phyloP scores from a whole-genome alignment of 192 early-diverging fungal genomes.

The Coemansia reversa region DNA sequence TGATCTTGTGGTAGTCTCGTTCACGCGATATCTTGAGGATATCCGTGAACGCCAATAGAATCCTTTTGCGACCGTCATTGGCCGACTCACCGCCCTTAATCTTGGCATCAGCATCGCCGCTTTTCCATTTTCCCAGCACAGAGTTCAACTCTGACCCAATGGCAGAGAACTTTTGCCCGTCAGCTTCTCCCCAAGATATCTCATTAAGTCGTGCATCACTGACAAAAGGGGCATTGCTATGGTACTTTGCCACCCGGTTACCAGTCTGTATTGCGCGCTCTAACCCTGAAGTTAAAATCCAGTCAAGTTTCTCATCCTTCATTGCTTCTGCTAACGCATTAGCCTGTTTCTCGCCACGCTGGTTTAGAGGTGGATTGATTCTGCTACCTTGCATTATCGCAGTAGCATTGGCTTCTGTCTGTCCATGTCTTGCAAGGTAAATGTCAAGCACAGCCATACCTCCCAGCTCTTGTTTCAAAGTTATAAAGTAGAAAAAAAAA shows the following conservation, averaged over 20 bases:
- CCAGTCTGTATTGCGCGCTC: constrained; percentile 43
- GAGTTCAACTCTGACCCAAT: constrained; percentile 9
- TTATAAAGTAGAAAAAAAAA: neutral
- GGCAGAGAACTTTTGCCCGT: constrained; percentile 25
- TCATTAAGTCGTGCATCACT: constrained; percentile 45
- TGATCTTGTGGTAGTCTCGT: constrained; percentile 14
- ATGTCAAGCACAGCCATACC: constrained; percentile 27
- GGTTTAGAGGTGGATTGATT: constrained; percentile 36
- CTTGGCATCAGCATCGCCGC: constrained; percentile 41
- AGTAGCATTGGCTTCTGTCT: constrained; percentile 43
- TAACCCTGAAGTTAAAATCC: constrained; percentile 36
- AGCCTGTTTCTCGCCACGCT: constrained; percentile 31
- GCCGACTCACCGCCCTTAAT: constrained; percentile 42
- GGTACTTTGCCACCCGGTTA: constrained; percentile 19
- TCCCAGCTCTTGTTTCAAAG: neutral
- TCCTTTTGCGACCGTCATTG: constrained; percentile 30
- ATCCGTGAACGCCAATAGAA: constrained; percentile 23
- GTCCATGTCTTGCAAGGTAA: constrained; percentile 43
- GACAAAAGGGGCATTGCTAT: constrained; percentile 19
- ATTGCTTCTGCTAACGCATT: constrained; percentile 25
- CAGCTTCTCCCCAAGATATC: constrained; percentile 46
- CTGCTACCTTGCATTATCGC: constrained; percentile 35
- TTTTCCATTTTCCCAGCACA: constrained; percentile 21
- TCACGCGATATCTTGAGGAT: constrained; percentile 18
- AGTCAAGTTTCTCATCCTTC: constrained; percentile 30